These are phyloP conservation scores for Phytophthora foliorum DNA, from an alignment of 352 stramenopile species.

Conservation along the genomic window DNA sequence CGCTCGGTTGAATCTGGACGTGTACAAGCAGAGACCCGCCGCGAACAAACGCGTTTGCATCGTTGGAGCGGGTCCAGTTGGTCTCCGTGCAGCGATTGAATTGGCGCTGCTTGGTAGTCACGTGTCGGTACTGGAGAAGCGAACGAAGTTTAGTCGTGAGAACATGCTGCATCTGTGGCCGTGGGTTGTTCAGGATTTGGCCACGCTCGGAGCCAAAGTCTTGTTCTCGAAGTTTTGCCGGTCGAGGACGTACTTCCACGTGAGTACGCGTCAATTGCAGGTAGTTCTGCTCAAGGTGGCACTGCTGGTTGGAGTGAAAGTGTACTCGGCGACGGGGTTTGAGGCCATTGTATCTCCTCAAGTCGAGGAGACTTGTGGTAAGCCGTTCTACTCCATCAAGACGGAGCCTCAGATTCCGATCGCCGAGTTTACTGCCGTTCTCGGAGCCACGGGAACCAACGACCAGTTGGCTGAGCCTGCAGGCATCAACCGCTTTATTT, in stretches of 20 bases:
- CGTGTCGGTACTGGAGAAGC: slow-evolving; percentile 81
- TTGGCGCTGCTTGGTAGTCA: slow-evolving; percentile 68
- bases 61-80: slow-evolving; percentile 75
- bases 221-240: slow-evolving; percentile 78
- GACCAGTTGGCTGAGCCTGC: slow-evolving; percentile 59
- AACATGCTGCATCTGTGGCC: slow-evolving; percentile 86
- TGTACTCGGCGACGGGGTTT: slow-evolving; percentile 62
- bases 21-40: slow-evolving; percentile 53
- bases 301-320: slow-evolving; percentile 67
- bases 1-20: slow-evolving; percentile 49
- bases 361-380: slow-evolving; percentile 38
- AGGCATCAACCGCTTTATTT: slow-evolving; percentile 78
- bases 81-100: slow-evolving; percentile 74
- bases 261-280: slow-evolving; percentile 81
- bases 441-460: slow-evolving; percentile 67
- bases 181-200: slow-evolving; percentile 82
- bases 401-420: slow-evolving; percentile 75
- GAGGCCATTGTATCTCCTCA: slow-evolving; percentile 46
- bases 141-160: slow-evolving; percentile 76
- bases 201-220: slow-evolving; percentile 73
- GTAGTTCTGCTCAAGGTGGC: slow-evolving; percentile 85
- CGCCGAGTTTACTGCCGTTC: slow-evolving; percentile 65
- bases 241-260: slow-evolving; percentile 81
- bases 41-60: slow-evolving; percentile 67
- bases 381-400: slow-evolving; percentile 64